phyloP scores from a whole-genome alignment of 805 yeast species.

The Phaffomyces opuntiae region DNA sequence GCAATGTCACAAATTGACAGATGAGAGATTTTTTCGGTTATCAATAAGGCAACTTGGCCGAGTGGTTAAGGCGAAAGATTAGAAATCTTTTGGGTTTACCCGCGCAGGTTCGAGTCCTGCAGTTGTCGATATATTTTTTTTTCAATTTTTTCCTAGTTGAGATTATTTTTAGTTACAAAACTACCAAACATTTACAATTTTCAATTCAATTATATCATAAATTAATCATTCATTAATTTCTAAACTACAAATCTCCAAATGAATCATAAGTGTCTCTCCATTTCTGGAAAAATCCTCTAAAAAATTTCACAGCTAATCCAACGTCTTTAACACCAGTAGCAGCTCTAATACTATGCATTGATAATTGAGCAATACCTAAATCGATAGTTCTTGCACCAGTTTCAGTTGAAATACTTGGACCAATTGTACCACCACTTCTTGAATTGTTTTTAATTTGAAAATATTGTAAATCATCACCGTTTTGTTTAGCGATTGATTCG shows the following conservation, averaged over 20 bases:
- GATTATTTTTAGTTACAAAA: not conserved
- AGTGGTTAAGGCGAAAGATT: constrained; percentile 64
- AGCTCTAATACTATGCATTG: constrained; percentile 86
- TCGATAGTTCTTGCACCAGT: constrained; percentile 76
- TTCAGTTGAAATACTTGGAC: constrained; percentile 57
- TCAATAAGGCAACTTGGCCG: constrained; percentile 44
- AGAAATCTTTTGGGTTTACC: constrained; percentile 55
- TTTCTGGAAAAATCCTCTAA: constrained; percentile 57
- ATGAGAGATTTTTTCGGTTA: too few relatives aligned
- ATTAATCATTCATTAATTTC: not conserved
- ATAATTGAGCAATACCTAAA: constrained; percentile 73
- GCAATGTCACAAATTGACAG: too few relatives aligned
- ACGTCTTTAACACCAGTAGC: constrained; percentile 72
- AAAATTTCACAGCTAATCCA: constrained; percentile 66
- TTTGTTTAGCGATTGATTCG: constrained; percentile 59
- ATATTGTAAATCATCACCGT: constrained; percentile 64
- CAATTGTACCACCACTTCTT: constrained; percentile 86
- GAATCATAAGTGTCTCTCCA: constrained; percentile 58
- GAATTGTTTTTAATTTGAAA: constrained; percentile 84
- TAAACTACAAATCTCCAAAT: constrained; percentile 39
- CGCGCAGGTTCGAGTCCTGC: constrained; percentile 70
- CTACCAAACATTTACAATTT: not conserved
- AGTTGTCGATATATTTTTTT: constrained; percentile 45
- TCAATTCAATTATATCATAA: not conserved
- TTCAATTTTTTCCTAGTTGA: not conserved